These are phyloP conservation scores for Gymnopus androsaceus DNA, from an alignment of 1,284 basidiomycete genomes.

Conservation along the genomic window DNA sequence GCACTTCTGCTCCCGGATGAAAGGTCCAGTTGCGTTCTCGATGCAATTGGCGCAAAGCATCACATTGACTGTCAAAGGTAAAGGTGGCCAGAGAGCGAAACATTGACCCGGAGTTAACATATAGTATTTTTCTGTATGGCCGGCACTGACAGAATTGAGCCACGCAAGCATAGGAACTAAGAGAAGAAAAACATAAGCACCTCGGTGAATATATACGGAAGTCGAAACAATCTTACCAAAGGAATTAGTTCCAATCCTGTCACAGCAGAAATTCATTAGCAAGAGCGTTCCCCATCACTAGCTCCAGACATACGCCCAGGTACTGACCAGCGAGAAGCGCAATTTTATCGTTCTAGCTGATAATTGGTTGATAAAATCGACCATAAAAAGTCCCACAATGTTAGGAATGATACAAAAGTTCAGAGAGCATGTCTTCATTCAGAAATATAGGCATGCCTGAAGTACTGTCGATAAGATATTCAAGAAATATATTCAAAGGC, in stretches of 20 bases:
- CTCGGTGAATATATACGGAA: no score
- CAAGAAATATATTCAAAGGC: slow-evolving; percentile 8
- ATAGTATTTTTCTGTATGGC: slow-evolving; percentile 50
- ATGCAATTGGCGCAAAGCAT: slow-evolving; percentile 62
- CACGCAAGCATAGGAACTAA: no score
- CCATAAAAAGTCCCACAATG: slow-evolving; percentile 66
- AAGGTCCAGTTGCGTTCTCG: slow-evolving; percentile 45
- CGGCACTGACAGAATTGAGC: no score
- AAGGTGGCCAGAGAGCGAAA: no score
- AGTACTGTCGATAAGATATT: no score
- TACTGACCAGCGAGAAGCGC: slow-evolving; percentile 81
- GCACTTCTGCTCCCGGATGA: slow-evolving; percentile 73
- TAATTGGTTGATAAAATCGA: slow-evolving; percentile 69
- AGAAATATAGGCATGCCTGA: no score
- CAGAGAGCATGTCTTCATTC: slow-evolving; percentile 1
- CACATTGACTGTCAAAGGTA: slow-evolving; percentile 52
- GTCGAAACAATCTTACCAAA: slow-evolving; percentile 62
- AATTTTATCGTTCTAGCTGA: slow-evolving; percentile 63
- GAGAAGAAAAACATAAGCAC: neutral
- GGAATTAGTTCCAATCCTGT: slow-evolving; percentile 29
- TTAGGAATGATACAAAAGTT: slow-evolving; percentile 73
- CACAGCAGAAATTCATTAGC: slow-evolving; percentile 22
- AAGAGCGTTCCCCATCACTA: neutral
- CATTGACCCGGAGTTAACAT: slow-evolving; percentile 44
- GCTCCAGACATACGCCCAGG: slow-evolving; percentile 57